phyloP scores from a whole-genome alignment of 2,329 filamentous ascomycete genomes.

The Zalaria sp. region DNA sequence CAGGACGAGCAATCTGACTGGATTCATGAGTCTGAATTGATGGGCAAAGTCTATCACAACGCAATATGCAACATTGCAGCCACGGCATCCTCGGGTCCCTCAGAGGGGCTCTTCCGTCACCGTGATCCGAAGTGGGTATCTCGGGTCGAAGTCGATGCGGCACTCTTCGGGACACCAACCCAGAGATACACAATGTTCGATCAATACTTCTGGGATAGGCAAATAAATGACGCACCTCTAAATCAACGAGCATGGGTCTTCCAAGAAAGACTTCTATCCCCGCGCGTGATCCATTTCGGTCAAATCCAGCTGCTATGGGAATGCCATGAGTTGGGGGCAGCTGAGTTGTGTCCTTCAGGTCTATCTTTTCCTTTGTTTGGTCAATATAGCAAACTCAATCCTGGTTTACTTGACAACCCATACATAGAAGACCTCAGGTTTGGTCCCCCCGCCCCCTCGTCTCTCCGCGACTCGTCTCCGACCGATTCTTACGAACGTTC shows the following conservation, averaged over 20 bases:
- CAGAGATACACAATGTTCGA: not conserved
- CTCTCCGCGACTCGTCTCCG: too few relatives aligned
- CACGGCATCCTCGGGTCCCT: not conserved
- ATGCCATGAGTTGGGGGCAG: not conserved
- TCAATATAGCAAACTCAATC: not conserved
- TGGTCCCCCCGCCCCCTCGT: too few relatives aligned
- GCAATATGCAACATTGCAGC: not conserved
- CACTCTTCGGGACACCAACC: not conserved
- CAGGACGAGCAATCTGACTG: not conserved
- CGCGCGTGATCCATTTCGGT: not conserved
- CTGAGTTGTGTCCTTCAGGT: not conserved
- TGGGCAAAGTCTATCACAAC: not conserved
- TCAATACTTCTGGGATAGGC: not conserved
- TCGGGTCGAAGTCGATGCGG: not conserved
- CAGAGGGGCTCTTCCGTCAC: not conserved
- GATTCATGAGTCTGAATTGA: not conserved
- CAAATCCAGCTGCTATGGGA: not conserved
- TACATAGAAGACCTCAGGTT: not conserved
- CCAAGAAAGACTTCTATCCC: not conserved
- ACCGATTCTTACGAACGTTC: too few relatives aligned
- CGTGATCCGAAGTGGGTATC: not conserved
- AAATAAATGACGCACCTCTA: not conserved
- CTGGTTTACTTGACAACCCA: not conserved
- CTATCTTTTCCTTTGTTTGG: too few relatives aligned
- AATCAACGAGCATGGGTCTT: not conserved